These are phyloP conservation scores for Cordyceps militaris DNA, from an alignment of 2,329 filamentous ascomycete genomes.

Conservation along the genomic window DNA sequence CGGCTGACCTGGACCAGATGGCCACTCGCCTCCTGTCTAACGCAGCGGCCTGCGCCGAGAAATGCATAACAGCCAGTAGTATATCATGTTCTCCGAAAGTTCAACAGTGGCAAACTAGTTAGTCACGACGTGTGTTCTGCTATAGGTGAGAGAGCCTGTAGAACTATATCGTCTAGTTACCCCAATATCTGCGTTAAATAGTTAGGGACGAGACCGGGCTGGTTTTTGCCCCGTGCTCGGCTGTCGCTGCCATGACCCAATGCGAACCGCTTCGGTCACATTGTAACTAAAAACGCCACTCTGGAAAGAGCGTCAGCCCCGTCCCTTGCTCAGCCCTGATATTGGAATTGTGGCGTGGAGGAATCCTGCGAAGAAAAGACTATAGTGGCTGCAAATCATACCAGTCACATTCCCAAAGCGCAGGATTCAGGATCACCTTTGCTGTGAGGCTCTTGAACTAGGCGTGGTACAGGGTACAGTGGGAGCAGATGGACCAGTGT, in stretches of 20 bases:
- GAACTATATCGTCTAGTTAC: not conserved
- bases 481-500: no score
- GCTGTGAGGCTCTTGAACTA: no score
- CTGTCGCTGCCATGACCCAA: not conserved
- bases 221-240: not conserved
- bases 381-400: not conserved
- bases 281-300: not conserved
- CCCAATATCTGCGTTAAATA: not conserved
- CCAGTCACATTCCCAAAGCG: not conserved
- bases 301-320: not conserved
- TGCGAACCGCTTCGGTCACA: not conserved
- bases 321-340: not conserved
- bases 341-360: not conserved
- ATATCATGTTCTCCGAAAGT: not conserved
- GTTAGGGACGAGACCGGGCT: not conserved
- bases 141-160: not conserved
- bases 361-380: not conserved
- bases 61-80: not conserved
- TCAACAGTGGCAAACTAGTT: not conserved
- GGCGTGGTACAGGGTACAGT: no score
- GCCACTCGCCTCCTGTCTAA: not conserved
- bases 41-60: not conserved
- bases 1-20: constrained; percentile 4
- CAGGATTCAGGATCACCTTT: not conserved
- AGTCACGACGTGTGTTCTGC: not conserved